These are phyloP conservation scores for Capsicum baccatum DNA, from an alignment of 257 asterid genomes.

Conservation along the genomic window DNA sequence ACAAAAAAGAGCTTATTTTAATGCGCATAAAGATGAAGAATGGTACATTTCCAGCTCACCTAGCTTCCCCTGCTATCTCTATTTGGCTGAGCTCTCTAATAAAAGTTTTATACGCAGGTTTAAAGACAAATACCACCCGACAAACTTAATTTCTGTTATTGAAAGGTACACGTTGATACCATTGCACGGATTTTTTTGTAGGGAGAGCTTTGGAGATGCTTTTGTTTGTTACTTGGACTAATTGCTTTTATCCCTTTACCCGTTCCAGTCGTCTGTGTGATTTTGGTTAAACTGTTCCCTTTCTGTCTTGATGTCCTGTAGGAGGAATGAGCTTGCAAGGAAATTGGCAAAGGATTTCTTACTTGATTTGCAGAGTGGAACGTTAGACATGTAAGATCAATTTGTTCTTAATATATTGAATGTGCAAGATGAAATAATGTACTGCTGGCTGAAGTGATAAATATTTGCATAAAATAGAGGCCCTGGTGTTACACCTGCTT, in stretches of 20 bases:
- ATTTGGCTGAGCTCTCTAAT: slow-evolving; percentile 27
- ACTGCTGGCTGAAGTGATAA: slow-evolving; percentile 24
- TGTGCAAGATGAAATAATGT: not conserved
- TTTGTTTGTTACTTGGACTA: not conserved
- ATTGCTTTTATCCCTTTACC: not conserved
- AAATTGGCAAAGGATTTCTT: slow-evolving; percentile 85
- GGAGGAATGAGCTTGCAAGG: slow-evolving; percentile 87
- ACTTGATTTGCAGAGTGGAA: slow-evolving; percentile 87
- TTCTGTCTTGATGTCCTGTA: slow-evolving; percentile 36
- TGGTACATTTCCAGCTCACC: slow-evolving; percentile 56
- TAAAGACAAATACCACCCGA: slow-evolving; percentile 96
- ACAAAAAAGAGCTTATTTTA: slow-evolving; percentile 81
- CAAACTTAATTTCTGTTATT: slow-evolving; percentile 78
- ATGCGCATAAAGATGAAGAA: slow-evolving; percentile 90
- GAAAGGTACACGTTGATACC: slow-evolving; percentile 62
- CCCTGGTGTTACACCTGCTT: slow-evolving; percentile 68
- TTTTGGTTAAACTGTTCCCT: not conserved
- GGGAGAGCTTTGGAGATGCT: slow-evolving; percentile 13
- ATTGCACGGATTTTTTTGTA: slow-evolving; percentile 2
- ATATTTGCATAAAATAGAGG: slow-evolving; percentile 64
- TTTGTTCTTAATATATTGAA: slow-evolving; percentile 20
- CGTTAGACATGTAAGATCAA: slow-evolving; percentile 76
- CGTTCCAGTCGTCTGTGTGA: slow-evolving; percentile 8
- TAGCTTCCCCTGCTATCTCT: slow-evolving; percentile 28
- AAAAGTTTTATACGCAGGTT: slow-evolving; percentile 62